Evolutionary conservation across 345 rosid genomes (phyloP).

Genomic region (Acer campestre): DNA sequence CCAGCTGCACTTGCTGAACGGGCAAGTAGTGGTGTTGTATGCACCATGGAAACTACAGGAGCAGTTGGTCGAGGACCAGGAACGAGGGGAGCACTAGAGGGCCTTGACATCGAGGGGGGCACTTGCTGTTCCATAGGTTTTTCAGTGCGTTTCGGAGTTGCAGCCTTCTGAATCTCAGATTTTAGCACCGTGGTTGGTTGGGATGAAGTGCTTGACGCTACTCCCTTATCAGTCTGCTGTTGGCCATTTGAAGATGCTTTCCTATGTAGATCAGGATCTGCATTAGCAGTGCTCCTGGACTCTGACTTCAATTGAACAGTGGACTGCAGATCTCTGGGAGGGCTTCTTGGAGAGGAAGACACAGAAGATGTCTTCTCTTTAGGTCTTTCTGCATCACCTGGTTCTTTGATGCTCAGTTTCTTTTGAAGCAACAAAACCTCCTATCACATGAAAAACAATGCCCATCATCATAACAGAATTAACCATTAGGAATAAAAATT

Average conservation of each 20-base stretch:
- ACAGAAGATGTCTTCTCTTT: slow-evolving; percentile 58
- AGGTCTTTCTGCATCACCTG: slow-evolving; percentile 55
- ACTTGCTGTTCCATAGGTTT: slow-evolving; percentile 39
- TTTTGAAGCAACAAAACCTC: slow-evolving; percentile 39
- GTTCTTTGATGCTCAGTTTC: slow-evolving; percentile 37
- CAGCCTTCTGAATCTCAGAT: slow-evolving; percentile 50
- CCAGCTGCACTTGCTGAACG: slow-evolving; percentile 89
- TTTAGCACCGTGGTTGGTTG: slow-evolving; percentile 34
- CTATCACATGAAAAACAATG: slow-evolving; percentile 23
- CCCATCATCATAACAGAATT: background rate
- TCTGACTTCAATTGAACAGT: slow-evolving; percentile 49
- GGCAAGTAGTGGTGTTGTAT: slow-evolving; percentile 60
- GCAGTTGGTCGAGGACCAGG: slow-evolving; percentile 58
- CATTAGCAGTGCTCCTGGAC: slow-evolving; percentile 36
- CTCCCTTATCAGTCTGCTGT: slow-evolving; percentile 47
- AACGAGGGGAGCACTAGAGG: slow-evolving; percentile 83
- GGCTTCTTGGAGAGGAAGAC: slow-evolving; percentile 56
- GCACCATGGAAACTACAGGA: slow-evolving; percentile 59
- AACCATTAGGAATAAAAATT: background rate
- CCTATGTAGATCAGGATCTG: slow-evolving; percentile 37
- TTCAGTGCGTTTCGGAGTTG: slow-evolving; percentile 47
- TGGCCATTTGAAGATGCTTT: slow-evolving; percentile 45
- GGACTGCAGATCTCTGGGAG: slow-evolving; percentile 37
- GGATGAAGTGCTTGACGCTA: slow-evolving; percentile 31
- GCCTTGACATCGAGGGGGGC: slow-evolving; percentile 73